Base-by-base conservation (phyloP, 306 rosid species). In the Medicago ruthenica region DNA sequence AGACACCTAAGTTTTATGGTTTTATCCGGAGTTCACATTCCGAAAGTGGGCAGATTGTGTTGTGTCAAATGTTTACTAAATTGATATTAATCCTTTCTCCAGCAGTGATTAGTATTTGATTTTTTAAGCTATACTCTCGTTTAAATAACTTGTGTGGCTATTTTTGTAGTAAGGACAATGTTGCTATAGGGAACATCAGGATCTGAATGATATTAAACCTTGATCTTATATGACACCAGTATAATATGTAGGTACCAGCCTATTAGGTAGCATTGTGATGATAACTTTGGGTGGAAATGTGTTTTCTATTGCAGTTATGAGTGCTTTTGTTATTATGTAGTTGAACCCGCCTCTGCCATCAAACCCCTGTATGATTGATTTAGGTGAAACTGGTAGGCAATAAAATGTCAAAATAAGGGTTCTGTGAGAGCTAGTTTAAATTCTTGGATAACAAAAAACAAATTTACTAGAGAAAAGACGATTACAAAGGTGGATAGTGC, bases 11-110 rank as follows among this genome's bases (percentile, higher is more conserved):
- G 42, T 70, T 44, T 57, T 58, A 47, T 62, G 60, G 57, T 58
- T 69, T 48, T 21, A 27, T 63, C 42, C 31, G 61, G 40, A 45
- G 45, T 37, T 70, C 53, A 67, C 17, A 64, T 60, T 50, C 47
- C 57, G 21, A 41, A 18, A 54, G 48, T 55, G 5, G 51, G 12
- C 73, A 44, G 74, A 55, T 54, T 79, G 71, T 71, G 47, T 50
- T 40, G 40, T 36, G 5, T 60, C 18, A 15, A 55, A 15, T 62
- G 45, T 76, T 41, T 66, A 12, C 71, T 41, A 18, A 41, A 44
- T 66, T 63, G 24, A 40, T 39, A 21, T 40, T 39, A 64, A 64
- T 64, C 31, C 31, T 16, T 64, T 64, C 27, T 16, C 48, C 16
- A 9, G 22, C 42, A 8, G 17, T 34, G 45, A 36, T n/a, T 62